Percentiles rank a stretch among this genome's conserved stretches.
These are phyloP conservation scores for Fusarium gaditjirri DNA, from an alignment of 2,329 filamentous ascomycete genomes.

Conservation along the genomic window DNA sequence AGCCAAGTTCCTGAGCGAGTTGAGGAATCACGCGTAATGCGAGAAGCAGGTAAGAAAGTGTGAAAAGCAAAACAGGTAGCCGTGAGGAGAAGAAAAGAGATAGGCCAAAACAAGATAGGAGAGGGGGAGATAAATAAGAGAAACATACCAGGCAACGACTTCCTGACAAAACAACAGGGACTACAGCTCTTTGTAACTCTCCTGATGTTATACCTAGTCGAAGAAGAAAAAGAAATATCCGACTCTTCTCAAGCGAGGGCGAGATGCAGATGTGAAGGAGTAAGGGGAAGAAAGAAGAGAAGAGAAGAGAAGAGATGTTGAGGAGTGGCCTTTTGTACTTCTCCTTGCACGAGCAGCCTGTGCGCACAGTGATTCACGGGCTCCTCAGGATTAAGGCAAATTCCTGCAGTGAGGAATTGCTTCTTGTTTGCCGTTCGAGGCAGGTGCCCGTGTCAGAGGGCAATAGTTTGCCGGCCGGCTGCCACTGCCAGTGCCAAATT, in stretches of 20 bases:
- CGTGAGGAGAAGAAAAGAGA: not conserved
- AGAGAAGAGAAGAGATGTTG: not conserved
- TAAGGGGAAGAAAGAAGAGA: not conserved
- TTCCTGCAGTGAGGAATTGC: not conserved
- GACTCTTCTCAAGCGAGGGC: not conserved
- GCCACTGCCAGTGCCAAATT: slow-evolving; percentile 12
- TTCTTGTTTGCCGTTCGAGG: slow-evolving; percentile 6
- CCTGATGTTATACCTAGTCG: slow-evolving; percentile 1
- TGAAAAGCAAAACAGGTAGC: not conserved
- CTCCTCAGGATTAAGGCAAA: not conserved
- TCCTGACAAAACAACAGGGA: slow-evolving; percentile 6
- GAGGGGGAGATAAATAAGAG: not conserved
- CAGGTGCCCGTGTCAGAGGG: slow-evolving; percentile 13
- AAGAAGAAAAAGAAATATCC: not conserved
- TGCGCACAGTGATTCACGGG: slow-evolving; percentile 10
- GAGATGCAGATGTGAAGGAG: slow-evolving; percentile 1
- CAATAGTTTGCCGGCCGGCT: not conserved
- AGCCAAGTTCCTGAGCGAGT: not conserved
- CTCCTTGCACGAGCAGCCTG: not conserved
- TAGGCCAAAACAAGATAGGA: not conserved
- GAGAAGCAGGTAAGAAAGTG: not conserved
- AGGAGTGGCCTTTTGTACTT: slow-evolving; percentile 7
- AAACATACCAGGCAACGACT: slow-evolving; percentile 14
- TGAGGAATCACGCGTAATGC: not conserved
- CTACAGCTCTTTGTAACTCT: slow-evolving; percentile 29